These are phyloP conservation scores for Ceratobasidium sp. DNA, from an alignment of 1,284 basidiomycete species.

Conservation along the genomic window DNA sequence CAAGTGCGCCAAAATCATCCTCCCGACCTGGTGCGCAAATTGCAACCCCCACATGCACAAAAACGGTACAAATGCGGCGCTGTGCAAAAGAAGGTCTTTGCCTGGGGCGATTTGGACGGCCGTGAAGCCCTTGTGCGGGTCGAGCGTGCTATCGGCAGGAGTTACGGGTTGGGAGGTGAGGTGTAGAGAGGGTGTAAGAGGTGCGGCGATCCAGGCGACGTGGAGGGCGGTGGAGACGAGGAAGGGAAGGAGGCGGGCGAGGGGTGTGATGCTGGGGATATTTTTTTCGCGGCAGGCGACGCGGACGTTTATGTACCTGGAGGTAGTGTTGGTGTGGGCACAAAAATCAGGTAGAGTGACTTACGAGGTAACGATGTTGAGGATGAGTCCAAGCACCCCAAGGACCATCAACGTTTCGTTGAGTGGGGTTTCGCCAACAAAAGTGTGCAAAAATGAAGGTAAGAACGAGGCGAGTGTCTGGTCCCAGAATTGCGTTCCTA, in stretches of 20 bases:
- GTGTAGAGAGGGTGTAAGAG: slow-evolving; percentile 59
- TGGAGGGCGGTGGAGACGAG: slow-evolving; percentile 75
- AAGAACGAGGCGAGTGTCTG: slow-evolving; percentile 61
- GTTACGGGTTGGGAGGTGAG: slow-evolving; percentile 62
- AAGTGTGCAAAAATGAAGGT: slow-evolving; percentile 54
- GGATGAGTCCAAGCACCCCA: slow-evolving; percentile 75
- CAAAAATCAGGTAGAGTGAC: slow-evolving; percentile 10
- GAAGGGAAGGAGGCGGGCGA: slow-evolving; percentile 85
- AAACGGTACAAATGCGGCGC: slow-evolving; percentile 84
- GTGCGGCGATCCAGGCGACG: slow-evolving; percentile 77
- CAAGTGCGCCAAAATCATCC: slow-evolving; percentile 94
- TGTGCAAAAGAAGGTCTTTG: slow-evolving; percentile 56
- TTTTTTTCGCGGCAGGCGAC: slow-evolving; percentile 60
- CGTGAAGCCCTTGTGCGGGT: slow-evolving; percentile 45
- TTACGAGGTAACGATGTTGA: slow-evolving; percentile 83
- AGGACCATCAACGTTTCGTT: slow-evolving; percentile 93
- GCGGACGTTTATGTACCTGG: slow-evolving; percentile 83
- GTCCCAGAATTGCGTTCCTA: slow-evolving; percentile 87
- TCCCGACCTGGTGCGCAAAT: slow-evolving; percentile 87
- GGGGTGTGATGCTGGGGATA: slow-evolving; percentile 64
- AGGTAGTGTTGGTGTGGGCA: slow-evolving; percentile 18
- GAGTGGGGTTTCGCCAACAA: slow-evolving; percentile 67
- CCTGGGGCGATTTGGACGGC: slow-evolving; percentile 34
- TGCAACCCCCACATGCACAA: slow-evolving; percentile 89
- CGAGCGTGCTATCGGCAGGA: slow-evolving; percentile 43